Evolutionary conservation across 164 flowering plant genomes (phyloP), one percentile per base, ranked within the genome.

Genomic region (Euptelea pleiosperma): DNA sequence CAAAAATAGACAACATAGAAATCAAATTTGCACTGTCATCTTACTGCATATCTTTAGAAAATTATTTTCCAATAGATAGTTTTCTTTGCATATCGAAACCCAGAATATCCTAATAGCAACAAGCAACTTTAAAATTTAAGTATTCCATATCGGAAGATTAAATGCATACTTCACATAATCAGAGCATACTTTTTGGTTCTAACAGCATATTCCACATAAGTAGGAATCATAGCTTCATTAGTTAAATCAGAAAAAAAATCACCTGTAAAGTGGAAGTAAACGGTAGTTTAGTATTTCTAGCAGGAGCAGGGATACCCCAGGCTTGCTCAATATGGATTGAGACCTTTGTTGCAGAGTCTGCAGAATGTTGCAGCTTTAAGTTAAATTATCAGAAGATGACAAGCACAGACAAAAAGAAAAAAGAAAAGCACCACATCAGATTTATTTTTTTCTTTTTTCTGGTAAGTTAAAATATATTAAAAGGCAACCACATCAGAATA

Each of bases 251-350:
- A 50, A 34, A 29, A 31, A 16, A 56, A 21, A 10, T 79, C 48
- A 88, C 99, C 99, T 86, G 80, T 94, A 94, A 24, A 94, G 80
- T 15, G 99, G 94, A 80, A 90, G 85, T 55, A 91, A 65, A 3
- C 99, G 95, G 44, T 94, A 94, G 68, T 94, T 94, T 62, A 91
- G 57, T 64, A 94, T 83, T 71, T 94, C 99, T 71, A 94, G 84
- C 57, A 91, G 79, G 72, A 94, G 75, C 55, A 89, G 68, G 22
- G 87, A 79, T 25, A 79, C 90, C 18, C 84, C 89, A 8, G 91
- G 81, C 77, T 85, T 94, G 75, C 80, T 86, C 62, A 89, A 67
- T 52, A 87, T 64, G 47, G 92, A 57, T 46, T 82, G 74, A 62
- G 76, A 74, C 78, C 83, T 88, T 68, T 85, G 95, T 46, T 85